A percentile compares a stretch with the other conserved stretches of the same genome.
phyloP scores from a whole-genome alignment of 345 rosid genomes.

The Salix koriyanagi region DNA sequence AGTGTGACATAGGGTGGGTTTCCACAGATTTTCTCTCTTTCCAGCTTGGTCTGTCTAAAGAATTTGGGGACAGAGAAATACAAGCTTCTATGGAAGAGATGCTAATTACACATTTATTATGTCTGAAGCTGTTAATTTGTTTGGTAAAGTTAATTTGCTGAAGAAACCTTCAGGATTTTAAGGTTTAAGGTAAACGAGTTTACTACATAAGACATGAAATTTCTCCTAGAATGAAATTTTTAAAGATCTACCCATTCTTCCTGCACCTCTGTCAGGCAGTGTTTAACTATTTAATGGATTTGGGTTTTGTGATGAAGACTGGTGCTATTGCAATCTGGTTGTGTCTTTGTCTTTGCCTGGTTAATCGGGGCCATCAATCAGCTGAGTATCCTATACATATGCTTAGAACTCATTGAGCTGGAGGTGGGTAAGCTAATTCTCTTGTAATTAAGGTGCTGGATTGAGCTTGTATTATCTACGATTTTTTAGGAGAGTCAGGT shows the following conservation, averaged over 20 bases:
- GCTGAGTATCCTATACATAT: not conserved
- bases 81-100: not conserved
- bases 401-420: not conserved
- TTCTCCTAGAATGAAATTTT: not conserved
- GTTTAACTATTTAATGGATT: not conserved
- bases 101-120: not conserved
- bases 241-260: not conserved
- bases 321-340: constrained; percentile 1
- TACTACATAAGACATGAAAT: not conserved
- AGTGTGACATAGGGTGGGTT: not conserved
- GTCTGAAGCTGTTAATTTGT: not conserved
- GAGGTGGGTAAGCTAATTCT: not conserved
- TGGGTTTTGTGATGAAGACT: not conserved
- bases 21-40: not conserved
- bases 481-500: not conserved
- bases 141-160: not conserved
- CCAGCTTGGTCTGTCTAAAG: not conserved
- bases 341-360: not conserved
- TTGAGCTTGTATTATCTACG: not conserved
- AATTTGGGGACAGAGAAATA: not conserved
- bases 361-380: not conserved
- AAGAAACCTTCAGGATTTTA: not conserved
- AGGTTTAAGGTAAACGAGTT: not conserved
- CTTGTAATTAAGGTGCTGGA: not conserved
- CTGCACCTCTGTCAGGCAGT: not conserved